Conservation (phyloP, 306 rosid species). For the Mimosa pudica region DNA sequence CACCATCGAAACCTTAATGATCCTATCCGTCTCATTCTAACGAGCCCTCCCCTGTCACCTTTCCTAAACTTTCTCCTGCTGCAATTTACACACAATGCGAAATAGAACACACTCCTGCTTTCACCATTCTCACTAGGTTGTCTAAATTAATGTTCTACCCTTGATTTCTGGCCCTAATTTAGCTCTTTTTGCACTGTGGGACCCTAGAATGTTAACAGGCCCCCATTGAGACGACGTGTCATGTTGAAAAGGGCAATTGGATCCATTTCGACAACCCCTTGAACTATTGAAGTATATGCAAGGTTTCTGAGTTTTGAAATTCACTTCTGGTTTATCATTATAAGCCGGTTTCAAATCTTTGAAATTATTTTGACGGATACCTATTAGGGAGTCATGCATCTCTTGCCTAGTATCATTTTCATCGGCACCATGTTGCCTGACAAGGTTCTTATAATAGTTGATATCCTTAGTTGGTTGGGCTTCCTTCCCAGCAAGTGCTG, state of each 20-base stretch:
- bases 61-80: neutral
- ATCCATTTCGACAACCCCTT: slow-evolving; percentile 70
- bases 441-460: slow-evolving; percentile 67
- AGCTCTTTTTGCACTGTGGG: slow-evolving; percentile 56
- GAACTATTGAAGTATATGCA: slow-evolving; percentile 61
- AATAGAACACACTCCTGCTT: neutral
- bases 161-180: slow-evolving; percentile 45
- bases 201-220: slow-evolving; percentile 26
- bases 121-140: slow-evolving; percentile 3
- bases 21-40: neutral
- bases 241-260: slow-evolving; percentile 56
- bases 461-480: slow-evolving; percentile 46
- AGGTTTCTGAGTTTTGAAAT: slow-evolving; percentile 48
- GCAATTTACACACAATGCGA: slow-evolving; percentile 16
- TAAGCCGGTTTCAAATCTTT: slow-evolving; percentile 46
- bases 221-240: slow-evolving; percentile 40
- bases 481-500: slow-evolving; percentile 22
- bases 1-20: neutral
- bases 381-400: slow-evolving; percentile 45
- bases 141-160: slow-evolving; percentile 32
- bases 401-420: slow-evolving; percentile 25
- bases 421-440: slow-evolving; percentile 66
- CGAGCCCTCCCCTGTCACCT: neutral
- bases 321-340: slow-evolving; percentile 41
- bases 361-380: slow-evolving; percentile 39